phyloP scores from a whole-genome alignment of 2,329 filamentous ascomycete species.

The Fusarium sp. region DNA sequence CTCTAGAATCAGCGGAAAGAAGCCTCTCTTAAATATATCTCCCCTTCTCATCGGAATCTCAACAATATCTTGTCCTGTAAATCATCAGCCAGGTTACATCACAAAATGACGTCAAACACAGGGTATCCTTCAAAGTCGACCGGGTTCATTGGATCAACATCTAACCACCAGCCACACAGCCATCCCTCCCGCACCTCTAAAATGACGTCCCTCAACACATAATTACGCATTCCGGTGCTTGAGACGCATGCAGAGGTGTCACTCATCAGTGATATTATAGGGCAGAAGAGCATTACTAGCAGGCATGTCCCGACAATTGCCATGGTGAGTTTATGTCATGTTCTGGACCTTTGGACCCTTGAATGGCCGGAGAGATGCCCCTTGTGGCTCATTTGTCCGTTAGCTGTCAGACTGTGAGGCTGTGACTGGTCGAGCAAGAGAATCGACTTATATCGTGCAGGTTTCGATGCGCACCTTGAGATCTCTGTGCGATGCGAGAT shows the following conservation, averaged over 20 bases:
- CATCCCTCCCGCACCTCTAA: constrained; percentile 15
- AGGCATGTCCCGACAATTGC: constrained; percentile 15
- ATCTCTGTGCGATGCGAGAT: constrained; percentile 15
- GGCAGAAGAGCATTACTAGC: constrained; percentile 12
- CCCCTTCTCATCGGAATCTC: neutral
- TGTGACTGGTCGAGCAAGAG: constrained; percentile 20
- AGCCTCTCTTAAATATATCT: constrained; percentile 14
- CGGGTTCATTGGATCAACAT: constrained; percentile 13
- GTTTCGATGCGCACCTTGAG: constrained; percentile 3
- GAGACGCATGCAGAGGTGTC: constrained; percentile 9
- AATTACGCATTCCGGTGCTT: constrained; percentile 33
- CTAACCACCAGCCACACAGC: constrained; percentile 27
- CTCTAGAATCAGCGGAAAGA: neutral
- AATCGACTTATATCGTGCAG: constrained; percentile 4
- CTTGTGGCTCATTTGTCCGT: constrained; percentile 14
- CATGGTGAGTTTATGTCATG: constrained; percentile 28
- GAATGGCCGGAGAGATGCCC: constrained; percentile 10
- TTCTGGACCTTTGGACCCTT: constrained; percentile 22
- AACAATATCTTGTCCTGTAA: constrained; percentile 21
- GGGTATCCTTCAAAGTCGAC: constrained; percentile 10
- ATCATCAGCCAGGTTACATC: constrained; percentile 15
- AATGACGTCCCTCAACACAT: constrained; percentile 39
- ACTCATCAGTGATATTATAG: constrained; percentile 9
- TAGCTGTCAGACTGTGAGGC: constrained; percentile 25
- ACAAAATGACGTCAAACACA: constrained; percentile 39